phyloP scores from a whole-genome alignment of 805 yeast genomes.

The Candida broadrunensis region DNA sequence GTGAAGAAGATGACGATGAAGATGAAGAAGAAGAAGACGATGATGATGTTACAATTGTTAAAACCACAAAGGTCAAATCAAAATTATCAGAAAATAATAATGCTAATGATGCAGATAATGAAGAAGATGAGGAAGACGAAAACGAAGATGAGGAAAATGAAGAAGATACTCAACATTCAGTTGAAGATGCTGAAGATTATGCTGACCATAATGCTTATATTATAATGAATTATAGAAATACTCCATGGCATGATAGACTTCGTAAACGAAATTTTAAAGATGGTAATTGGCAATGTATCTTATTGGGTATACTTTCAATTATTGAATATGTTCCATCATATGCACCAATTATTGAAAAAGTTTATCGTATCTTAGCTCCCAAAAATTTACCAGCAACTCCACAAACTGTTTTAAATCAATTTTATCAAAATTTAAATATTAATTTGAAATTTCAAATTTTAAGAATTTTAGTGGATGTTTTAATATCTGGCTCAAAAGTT shows the following conservation, averaged over 20 bases:
- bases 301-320: slow-evolving; percentile 68
- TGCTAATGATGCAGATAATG: slow-evolving; percentile 20
- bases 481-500: slow-evolving; percentile 56
- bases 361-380: slow-evolving; percentile 60
- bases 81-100: slow-evolving; percentile 2
- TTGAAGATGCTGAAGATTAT: slow-evolving; percentile 15
- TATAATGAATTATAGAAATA: slow-evolving; percentile 54
- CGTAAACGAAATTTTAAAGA: slow-evolving; percentile 72
- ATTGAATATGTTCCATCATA: slow-evolving; percentile 58
- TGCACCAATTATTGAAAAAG: slow-evolving; percentile 44
- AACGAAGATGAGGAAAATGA: slow-evolving; percentile 13
- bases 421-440: slow-evolving; percentile 49
- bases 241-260: slow-evolving; percentile 76
- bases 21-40: slow-evolving; percentile 23
- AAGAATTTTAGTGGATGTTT: slow-evolving; percentile 60
- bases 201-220: slow-evolving; percentile 43
- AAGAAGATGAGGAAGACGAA: slow-evolving; percentile 18
- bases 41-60: slow-evolving; percentile 18
- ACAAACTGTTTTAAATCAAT: slow-evolving; percentile 48
- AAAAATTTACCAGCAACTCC: slow-evolving; percentile 47
- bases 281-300: slow-evolving; percentile 80
- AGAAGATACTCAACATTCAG: slow-evolving; percentile 12
- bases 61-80: slow-evolving; percentile 8
- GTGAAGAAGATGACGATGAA: slow-evolving; percentile 20
- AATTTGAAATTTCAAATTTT: slow-evolving; percentile 56